Percentiles rank a stretch among this genome's conserved stretches.
phyloP scores from a whole-genome alignment of 352 stramenopile species.

The Globisporangium okanoganense region DNA sequence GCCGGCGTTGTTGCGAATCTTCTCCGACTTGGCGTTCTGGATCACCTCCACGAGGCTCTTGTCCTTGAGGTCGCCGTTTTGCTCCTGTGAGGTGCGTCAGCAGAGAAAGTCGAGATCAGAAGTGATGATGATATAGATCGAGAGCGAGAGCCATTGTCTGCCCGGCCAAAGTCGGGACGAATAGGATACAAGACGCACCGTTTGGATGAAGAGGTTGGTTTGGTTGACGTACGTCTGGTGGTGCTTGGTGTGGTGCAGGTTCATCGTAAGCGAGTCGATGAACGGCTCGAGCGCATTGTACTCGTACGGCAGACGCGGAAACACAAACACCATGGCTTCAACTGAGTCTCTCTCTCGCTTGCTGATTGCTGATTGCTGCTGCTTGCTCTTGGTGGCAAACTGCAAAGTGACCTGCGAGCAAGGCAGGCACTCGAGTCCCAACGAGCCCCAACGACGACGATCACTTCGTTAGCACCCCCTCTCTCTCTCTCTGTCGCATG shows the following conservation, averaged over 20 bases:
- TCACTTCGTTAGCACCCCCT: background rate
- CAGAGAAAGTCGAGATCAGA: background rate
- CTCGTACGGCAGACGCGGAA: conserved; percentile 41
- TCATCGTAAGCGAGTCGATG: conserved; percentile 50
- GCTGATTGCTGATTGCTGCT: background rate
- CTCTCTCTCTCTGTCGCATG: background rate
- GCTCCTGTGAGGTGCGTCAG: background rate
- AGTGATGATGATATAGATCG: too few species aligned
- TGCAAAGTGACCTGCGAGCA: background rate
- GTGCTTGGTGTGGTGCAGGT: conserved; percentile 58
- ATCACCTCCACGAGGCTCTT: conserved; percentile 31
- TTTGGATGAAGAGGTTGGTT: conserved; percentile 39
- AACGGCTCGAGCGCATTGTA: conserved; percentile 56
- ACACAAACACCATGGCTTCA: conserved; percentile 25
- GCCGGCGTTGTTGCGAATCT: conserved; percentile 38
- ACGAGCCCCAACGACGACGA: background rate
- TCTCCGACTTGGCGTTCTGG: conserved; percentile 26
- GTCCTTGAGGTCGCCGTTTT: conserved; percentile 8
- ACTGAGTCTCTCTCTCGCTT: background rate
- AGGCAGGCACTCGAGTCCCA: too few species aligned
- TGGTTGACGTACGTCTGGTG: conserved; percentile 43
- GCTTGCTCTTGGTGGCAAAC: background rate
- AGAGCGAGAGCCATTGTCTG: too few species aligned
- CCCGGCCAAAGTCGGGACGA: too few species aligned
- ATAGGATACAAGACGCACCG: conserved; percentile 27